These are phyloP conservation scores for Termitomyces heimii DNA, from an alignment of 768 basidiomycete species.

Conservation along the genomic window DNA sequence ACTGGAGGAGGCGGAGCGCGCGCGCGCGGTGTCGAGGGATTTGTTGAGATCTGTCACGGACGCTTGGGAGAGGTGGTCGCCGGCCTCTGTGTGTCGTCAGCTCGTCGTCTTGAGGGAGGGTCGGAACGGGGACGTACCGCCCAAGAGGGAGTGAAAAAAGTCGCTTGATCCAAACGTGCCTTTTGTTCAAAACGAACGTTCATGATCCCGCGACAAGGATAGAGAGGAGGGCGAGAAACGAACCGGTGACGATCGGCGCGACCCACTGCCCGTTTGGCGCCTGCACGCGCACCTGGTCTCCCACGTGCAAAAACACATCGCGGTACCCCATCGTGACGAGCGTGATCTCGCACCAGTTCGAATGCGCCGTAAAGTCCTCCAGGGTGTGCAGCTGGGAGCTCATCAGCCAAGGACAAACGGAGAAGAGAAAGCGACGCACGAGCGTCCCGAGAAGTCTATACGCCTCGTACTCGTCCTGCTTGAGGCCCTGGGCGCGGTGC, in stretches of 20 bases:
- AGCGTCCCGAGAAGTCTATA: slow-evolving; percentile 69
- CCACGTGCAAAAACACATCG: slow-evolving; percentile 84
- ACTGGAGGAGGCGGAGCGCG: slow-evolving; percentile 41
- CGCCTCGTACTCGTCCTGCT: slow-evolving; percentile 70
- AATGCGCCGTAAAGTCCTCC: slow-evolving; percentile 87
- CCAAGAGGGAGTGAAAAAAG: slow-evolving; percentile 72
- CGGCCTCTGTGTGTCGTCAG: slow-evolving; percentile 2
- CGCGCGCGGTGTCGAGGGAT: slow-evolving; percentile 67
- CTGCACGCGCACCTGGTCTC: slow-evolving; percentile 68
- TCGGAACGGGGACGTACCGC: slow-evolving; percentile 29
- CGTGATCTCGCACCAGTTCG: slow-evolving; percentile 84
- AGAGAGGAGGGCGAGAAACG: not conserved
- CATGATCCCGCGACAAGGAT: too few species aligned
- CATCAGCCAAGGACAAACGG: not conserved
- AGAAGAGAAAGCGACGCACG: slow-evolving; percentile 34
- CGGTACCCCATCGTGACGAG: slow-evolving; percentile 68
- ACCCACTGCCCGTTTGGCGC: slow-evolving; percentile 72
- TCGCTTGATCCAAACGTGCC: slow-evolving; percentile 77
- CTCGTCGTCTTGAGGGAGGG: too few species aligned
- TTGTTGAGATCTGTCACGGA: slow-evolving; percentile 86
- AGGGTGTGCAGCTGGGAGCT: slow-evolving; percentile 60
- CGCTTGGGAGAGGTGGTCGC: slow-evolving; percentile 38
- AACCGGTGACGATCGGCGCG: slow-evolving; percentile 78
- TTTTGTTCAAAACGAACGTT: too few species aligned
- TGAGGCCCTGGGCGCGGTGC: slow-evolving; percentile 50